Percentiles rank a stretch among this genome's conserved stretches.
Conservation (phyloP, 225 moss, liverwort and hornwort genomes). For the Marchantia polymorpha region DNA sequence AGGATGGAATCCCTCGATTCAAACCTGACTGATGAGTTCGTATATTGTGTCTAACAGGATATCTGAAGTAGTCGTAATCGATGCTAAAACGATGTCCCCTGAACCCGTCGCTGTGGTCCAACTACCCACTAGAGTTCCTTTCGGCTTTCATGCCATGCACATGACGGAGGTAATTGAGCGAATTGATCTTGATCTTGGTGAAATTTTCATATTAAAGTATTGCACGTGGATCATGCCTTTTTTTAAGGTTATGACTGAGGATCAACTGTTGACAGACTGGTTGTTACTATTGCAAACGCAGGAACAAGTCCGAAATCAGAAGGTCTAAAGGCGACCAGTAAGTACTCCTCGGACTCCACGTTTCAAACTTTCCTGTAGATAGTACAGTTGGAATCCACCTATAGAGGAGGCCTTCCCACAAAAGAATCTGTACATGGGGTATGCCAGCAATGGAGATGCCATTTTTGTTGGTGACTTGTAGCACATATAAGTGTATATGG, state of each 20-base stretch:
- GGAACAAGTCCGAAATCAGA: slow-evolving; percentile 20
- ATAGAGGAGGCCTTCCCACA: too few species aligned
- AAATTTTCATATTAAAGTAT: too few species aligned
- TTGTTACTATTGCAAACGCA: background rate
- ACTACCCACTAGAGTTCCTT: slow-evolving; percentile 58
- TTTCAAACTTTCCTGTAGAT: background rate
- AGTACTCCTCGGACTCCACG: background rate
- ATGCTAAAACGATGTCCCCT: slow-evolving; percentile 72
- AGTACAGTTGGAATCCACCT: background rate
- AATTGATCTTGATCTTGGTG: background rate
- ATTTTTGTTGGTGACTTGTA: background rate
- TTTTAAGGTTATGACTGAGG: background rate
- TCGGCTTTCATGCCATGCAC: slow-evolving; percentile 80
- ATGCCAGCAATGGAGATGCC: background rate
- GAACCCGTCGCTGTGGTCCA: slow-evolving; percentile 67
- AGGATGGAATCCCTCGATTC: too few species aligned
- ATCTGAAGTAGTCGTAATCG: slow-evolving; percentile 68
- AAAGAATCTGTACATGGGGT: background rate
- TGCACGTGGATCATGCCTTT: too few species aligned
- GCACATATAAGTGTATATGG: background rate
- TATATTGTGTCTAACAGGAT: slow-evolving; percentile 33
- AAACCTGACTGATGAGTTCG: background rate
- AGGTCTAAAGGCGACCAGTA: background rate
- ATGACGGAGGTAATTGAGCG: slow-evolving; percentile 50
- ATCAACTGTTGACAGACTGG: background rate